These are phyloP conservation scores for Deakozyma indianensis DNA, from an alignment of 805 yeast species.

Conservation along the genomic window DNA sequence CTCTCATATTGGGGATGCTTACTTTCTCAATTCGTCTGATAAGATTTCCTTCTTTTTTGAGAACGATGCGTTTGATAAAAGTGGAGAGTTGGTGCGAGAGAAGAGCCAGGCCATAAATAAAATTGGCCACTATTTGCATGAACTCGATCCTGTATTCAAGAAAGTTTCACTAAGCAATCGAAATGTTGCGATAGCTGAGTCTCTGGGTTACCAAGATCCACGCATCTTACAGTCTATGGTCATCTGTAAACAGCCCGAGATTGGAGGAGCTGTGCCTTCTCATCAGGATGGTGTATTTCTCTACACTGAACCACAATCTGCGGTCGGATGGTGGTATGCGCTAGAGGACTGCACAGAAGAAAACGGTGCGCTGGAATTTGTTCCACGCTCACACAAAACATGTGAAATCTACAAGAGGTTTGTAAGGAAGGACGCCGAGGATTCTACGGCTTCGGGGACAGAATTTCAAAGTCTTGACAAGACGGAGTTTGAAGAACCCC, in stretches of 20 bases:
- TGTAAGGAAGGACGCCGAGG: slow-evolving; percentile 30
- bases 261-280: slow-evolving; percentile 60
- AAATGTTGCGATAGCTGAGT: slow-evolving; percentile 35
- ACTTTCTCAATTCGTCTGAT: slow-evolving; percentile 55
- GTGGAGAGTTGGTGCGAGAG: slow-evolving; percentile 38
- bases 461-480: slow-evolving; percentile 30
- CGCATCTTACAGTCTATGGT: slow-evolving; percentile 66
- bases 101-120: slow-evolving; percentile 52
- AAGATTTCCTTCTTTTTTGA: slow-evolving; percentile 60
- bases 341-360: slow-evolving; percentile 52
- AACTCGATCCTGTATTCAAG: slow-evolving; percentile 34
- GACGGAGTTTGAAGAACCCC: slow-evolving; percentile 18
- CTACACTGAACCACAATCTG: slow-evolving; percentile 55
- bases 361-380: slow-evolving; percentile 57
- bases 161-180: slow-evolving; percentile 36
- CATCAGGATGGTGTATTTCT: slow-evolving; percentile 67
- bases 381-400: slow-evolving; percentile 57
- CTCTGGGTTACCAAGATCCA: slow-evolving; percentile 46
- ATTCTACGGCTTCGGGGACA: slow-evolving; percentile 33
- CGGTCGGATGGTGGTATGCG: slow-evolving; percentile 74
- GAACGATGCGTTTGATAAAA: slow-evolving; percentile 44
- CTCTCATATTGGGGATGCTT: slow-evolving; percentile 58
- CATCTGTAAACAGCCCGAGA: slow-evolving; percentile 63
- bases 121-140: slow-evolving; percentile 67
- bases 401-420: slow-evolving; percentile 46